These are phyloP conservation scores for Eimeria necatrix DNA, from an alignment of 169 alveolate genomes.

Conservation along the genomic window DNA sequence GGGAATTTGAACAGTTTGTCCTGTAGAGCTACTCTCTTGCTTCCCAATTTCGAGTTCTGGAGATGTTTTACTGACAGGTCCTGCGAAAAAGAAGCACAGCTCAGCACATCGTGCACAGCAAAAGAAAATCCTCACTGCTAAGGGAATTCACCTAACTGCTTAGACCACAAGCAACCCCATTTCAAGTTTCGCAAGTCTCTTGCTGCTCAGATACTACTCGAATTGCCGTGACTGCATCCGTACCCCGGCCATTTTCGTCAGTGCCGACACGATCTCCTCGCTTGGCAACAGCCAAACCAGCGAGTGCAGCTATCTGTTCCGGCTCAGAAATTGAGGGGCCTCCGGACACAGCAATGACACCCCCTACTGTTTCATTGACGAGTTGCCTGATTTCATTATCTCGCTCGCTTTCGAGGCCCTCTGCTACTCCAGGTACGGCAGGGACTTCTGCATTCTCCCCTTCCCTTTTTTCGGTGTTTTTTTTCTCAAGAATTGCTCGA, in stretches of 20 bases:
- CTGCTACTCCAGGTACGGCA: not conserved
- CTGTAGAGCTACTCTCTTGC: not conserved
- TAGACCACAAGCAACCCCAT: too few species aligned
- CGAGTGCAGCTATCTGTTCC: conserved; percentile 34
- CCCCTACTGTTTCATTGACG: conserved; percentile 26
- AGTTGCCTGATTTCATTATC: conserved; percentile 10
- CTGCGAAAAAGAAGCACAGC: too few species aligned
- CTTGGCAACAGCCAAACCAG: conserved; percentile 34
- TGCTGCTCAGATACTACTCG: too few species aligned
- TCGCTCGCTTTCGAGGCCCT: not conserved
- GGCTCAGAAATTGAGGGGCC: conserved; percentile 63
- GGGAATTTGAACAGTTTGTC: not conserved
- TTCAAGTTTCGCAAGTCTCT: too few species aligned
- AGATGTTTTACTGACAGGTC: too few species aligned
- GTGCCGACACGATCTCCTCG: too few species aligned
- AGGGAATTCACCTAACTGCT: too few species aligned
- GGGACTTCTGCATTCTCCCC: not conserved
- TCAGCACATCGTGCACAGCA: too few species aligned
- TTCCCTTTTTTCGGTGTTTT: not conserved
- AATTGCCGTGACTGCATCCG: too few species aligned
- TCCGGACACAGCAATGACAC: conserved; percentile 13
- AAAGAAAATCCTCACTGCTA: too few species aligned
- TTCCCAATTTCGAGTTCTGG: too few species aligned
- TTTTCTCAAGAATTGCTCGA: conserved; percentile 5
- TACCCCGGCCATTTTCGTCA: too few species aligned